Evolutionary conservation across 176 grass and related monocot genomes (phyloP).

Genomic region (Triticum urartu): DNA sequence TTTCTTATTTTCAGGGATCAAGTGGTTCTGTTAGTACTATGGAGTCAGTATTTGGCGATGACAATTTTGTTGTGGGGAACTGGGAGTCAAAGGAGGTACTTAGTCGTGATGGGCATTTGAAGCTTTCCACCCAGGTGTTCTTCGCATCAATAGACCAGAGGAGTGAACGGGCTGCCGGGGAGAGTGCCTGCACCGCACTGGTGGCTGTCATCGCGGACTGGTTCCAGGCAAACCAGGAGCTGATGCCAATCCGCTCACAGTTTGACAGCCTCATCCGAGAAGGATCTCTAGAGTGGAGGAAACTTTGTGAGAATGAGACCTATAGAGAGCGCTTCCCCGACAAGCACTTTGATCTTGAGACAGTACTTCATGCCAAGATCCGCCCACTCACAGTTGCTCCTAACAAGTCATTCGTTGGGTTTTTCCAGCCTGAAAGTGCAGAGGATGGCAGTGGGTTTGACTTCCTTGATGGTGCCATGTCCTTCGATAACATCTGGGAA

Average conservation of each 20-base stretch:
- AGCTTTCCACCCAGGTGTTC: slow-evolving; percentile 73
- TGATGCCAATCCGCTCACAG: slow-evolving; percentile 88
- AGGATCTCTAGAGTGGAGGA: slow-evolving; percentile 93
- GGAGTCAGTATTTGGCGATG: slow-evolving; percentile 79
- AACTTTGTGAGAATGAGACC: slow-evolving; percentile 70
- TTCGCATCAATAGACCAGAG: slow-evolving; percentile 98
- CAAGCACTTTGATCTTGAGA: slow-evolving; percentile 98
- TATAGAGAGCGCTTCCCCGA: slow-evolving; percentile 78
- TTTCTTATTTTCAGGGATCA: slow-evolving; percentile 54
- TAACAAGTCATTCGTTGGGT: slow-evolving; percentile 82
- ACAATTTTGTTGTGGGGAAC: slow-evolving; percentile 82
- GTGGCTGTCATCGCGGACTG: slow-evolving; percentile 90
- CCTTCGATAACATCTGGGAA: slow-evolving; percentile 93
- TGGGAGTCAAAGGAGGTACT: slow-evolving; percentile 77
- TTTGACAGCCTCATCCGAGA: slow-evolving; percentile 90
- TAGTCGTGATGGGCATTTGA: slow-evolving; percentile 80
- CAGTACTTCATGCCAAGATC: slow-evolving; percentile 79
- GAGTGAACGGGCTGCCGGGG: slow-evolving; percentile 78
- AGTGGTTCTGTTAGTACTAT: slow-evolving; percentile 52
- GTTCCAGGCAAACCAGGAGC: slow-evolving; percentile 68
- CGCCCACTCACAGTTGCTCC: slow-evolving; percentile 58
- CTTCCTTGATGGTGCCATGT: slow-evolving; percentile 84
- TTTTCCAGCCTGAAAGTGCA: slow-evolving; percentile 80
- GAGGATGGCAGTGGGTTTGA: slow-evolving; percentile 64
- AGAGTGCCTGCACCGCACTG: slow-evolving; percentile 91